Base-by-base conservation (phyloP, 495 filamentous ascomycete species). In the Penicillium crystallinum region DNA sequence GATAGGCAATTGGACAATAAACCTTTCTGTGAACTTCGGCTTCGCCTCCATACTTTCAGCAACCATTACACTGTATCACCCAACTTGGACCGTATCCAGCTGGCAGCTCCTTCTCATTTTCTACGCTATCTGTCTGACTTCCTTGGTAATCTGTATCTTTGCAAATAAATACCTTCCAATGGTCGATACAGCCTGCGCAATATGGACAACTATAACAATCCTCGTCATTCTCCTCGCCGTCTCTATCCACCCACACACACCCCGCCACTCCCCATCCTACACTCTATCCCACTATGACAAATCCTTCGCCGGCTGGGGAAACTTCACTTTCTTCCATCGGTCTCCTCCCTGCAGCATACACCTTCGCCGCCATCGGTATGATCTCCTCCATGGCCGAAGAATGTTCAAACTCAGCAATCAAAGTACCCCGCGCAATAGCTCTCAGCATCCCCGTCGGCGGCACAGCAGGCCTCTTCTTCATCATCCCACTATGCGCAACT, bases 1-100 rank as follows among this genome's bases (percentile, higher is more conserved):
- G 7, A 78, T 87, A 19, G 84, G 83, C 22, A 86, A 87, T 59
- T 84, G 84, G 66, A 87, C 83, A 25, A 86, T 87, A 46, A 88
- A 83, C 0, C 70, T 87, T 35, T 78, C 82, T 6, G 83, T 86
- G 27, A 84, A 87, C 56, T 88, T 88, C 52, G 84, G 82, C 7
- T 80, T 82, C 29, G 81, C 74, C 0, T 82, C 83, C 22, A 49
- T 87, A 35, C 71, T 85, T 29, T 72, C 82, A 5, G 73, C 69
- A 17, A 76, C 81, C 0, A 77, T 85, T 25, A 67, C 79, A 1
- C 67, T 85, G 23, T 83, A 80, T 67, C 74, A 80, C 12, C 80
- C 81, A 6, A 72, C 77, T 42, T 63, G 82, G 79, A 39, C 61
- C 3, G 79, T 76, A 17, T 70, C 73, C 18, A 63, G 66, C 34